Percentiles rank a stretch among this genome's conserved stretches.
These are phyloP conservation scores for Penicillium manginii DNA, from an alignment of 495 filamentous ascomycete species.

Conservation along the genomic window DNA sequence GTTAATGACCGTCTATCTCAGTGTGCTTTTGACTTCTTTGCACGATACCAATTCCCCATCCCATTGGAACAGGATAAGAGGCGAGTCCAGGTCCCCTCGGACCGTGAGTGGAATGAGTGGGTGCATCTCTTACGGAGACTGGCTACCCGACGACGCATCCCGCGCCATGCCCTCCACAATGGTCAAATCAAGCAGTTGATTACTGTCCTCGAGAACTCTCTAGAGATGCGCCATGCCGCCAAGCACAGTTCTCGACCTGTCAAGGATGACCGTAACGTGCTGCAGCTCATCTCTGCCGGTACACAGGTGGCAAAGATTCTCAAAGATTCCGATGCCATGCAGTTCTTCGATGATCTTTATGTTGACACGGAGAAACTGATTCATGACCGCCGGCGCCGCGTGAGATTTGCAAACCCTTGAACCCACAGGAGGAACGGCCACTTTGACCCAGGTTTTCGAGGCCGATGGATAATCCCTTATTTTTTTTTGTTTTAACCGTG, in stretches of 20 bases:
- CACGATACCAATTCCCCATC: constrained; percentile 87
- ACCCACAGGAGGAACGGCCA: constrained; percentile 17
- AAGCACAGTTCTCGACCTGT: constrained; percentile 81
- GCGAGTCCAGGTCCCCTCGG: constrained; percentile 74
- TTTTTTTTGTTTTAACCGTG: constrained; percentile 8
- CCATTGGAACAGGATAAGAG: constrained; percentile 79
- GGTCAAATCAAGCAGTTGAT: constrained; percentile 88
- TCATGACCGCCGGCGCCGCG: constrained; percentile 59
- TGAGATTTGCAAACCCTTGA: constrained; percentile 53
- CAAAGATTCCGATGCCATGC: constrained; percentile 80
- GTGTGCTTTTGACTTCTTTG: constrained; percentile 87
- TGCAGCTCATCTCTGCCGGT: constrained; percentile 83
- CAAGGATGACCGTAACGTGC: constrained; percentile 88
- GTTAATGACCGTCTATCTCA: constrained; percentile 84
- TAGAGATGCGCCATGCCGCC: constrained; percentile 83
- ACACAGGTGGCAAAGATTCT: constrained; percentile 86
- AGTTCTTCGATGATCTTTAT: constrained; percentile 74
- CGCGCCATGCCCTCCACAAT: constrained; percentile 80
- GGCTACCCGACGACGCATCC: constrained; percentile 83
- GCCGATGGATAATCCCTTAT: constrained; percentile 12
- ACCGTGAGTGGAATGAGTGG: constrained; percentile 92
- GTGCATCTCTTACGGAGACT: constrained; percentile 84
- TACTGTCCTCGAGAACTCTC: constrained; percentile 78
- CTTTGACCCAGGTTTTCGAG: not conserved
- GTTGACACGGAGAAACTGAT: constrained; percentile 73